Evolutionary conservation across 2,329 filamentous ascomycete species (phyloP).

Genomic region (Clonostachys sp.): DNA sequence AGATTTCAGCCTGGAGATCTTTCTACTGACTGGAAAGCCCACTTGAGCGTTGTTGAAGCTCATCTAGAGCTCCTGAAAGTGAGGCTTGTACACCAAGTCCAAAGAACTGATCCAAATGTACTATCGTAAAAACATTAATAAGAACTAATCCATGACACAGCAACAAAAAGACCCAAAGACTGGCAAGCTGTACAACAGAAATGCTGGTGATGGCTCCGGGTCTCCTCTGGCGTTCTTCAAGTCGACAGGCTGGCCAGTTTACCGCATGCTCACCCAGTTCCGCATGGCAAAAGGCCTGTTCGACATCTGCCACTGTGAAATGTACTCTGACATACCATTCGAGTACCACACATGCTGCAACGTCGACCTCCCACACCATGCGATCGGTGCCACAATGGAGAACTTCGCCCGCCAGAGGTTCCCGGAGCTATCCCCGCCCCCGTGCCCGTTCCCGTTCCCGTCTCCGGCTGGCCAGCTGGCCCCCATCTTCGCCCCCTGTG

Average conservation of each 20-base stretch:
- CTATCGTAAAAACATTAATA: too few relatives aligned
- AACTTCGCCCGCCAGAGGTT: too few relatives aligned
- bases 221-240: neutral
- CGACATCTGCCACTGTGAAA: neutral
- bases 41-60: too few relatives aligned
- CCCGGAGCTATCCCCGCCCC: neutral
- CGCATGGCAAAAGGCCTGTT: neutral
- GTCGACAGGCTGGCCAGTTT: neutral
- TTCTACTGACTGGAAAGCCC: too few relatives aligned
- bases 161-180: neutral
- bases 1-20: too few relatives aligned
- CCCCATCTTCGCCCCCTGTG: neutral
- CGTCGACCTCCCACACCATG: neutral
- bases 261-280: neutral
- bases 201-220: slow-evolving; percentile 1
- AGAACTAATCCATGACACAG: neutral
- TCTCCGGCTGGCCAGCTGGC: neutral
- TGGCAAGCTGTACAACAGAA: slow-evolving; percentile 2
- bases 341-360: neutral
- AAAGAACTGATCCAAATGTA: too few relatives aligned
- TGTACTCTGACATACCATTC: neutral
- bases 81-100: too few relatives aligned
- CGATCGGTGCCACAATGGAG: too few relatives aligned
- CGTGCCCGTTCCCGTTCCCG: too few relatives aligned
- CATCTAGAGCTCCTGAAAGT: too few relatives aligned